These are phyloP conservation scores for Coniochaeta sp. DNA, from an alignment of 2,329 filamentous ascomycete species.

Conservation along the genomic window DNA sequence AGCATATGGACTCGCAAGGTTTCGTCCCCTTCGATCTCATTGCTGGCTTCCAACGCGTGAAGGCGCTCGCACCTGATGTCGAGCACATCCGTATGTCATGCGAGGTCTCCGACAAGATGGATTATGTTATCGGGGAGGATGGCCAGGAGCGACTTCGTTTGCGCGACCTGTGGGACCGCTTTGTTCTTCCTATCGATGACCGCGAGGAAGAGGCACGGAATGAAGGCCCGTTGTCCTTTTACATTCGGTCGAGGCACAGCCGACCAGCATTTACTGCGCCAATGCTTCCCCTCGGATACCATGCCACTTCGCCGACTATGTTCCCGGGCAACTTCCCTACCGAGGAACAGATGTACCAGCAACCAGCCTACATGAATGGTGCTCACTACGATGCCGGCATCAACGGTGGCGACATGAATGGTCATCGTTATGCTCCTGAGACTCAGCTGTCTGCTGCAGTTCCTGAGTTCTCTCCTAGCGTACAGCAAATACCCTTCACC, in stretches of 20 bases:
- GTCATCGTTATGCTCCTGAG: slow-evolving; percentile 28
- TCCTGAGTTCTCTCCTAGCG: slow-evolving; percentile 49
- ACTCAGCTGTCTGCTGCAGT: slow-evolving; percentile 55
- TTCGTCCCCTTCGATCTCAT: slow-evolving; percentile 79
- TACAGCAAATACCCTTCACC: slow-evolving; percentile 12
- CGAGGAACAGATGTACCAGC: slow-evolving; percentile 20
- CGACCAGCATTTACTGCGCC: slow-evolving; percentile 15
- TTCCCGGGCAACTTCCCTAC: slow-evolving; percentile 15
- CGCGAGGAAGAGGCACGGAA: slow-evolving; percentile 69
- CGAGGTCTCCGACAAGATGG: slow-evolving; percentile 62
- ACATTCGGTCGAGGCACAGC: slow-evolving; percentile 17
- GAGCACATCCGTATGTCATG: slow-evolving; percentile 70
- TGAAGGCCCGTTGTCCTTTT: slow-evolving; percentile 48
- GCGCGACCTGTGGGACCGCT: slow-evolving; percentile 70
- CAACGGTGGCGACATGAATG: slow-evolving; percentile 29
- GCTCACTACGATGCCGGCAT: slow-evolving; percentile 15
- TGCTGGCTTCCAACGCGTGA: slow-evolving; percentile 79
- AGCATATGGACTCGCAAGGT: slow-evolving; percentile 91
- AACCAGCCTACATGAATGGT: slow-evolving; percentile 23
- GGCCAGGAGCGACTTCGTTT: slow-evolving; percentile 71
- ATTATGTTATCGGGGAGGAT: slow-evolving; percentile 69
- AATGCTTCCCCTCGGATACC: slow-evolving; percentile 22
- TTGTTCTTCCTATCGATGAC: slow-evolving; percentile 64
- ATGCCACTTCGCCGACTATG: slow-evolving; percentile 12
- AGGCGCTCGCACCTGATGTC: slow-evolving; percentile 61